Conservation (phyloP, 192 early-diverging fungal species). For the Coemansia sp. region DNA sequence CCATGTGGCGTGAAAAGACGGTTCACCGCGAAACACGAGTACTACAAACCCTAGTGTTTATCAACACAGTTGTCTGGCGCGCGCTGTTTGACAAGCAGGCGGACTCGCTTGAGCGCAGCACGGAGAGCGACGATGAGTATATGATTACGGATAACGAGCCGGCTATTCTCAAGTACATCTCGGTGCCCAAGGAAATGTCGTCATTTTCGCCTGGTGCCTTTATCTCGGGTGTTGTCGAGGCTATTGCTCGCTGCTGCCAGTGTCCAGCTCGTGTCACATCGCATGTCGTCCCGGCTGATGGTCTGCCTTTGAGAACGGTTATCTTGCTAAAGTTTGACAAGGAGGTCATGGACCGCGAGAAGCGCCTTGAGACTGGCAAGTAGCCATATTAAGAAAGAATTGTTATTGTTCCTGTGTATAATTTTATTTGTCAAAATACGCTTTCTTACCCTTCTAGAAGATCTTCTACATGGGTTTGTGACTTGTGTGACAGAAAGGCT, state of each 20-base stretch:
- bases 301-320: slow-evolving; percentile 87
- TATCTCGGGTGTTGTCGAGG: slow-evolving; percentile 95
- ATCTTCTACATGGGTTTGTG: not conserved
- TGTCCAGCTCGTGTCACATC: slow-evolving; percentile 82
- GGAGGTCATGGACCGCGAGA: slow-evolving; percentile 76
- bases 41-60: slow-evolving; percentile 88
- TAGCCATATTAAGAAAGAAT: not conserved
- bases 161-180: slow-evolving; percentile 84
- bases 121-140: slow-evolving; percentile 98
- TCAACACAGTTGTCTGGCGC: slow-evolving; percentile 95
- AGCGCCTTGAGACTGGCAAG: slow-evolving; percentile 64
- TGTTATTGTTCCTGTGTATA: not conserved
- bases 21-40: slow-evolving; percentile 88
- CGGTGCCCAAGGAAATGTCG: slow-evolving; percentile 91
- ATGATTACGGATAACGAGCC: slow-evolving; percentile 99
- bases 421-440: not conserved
- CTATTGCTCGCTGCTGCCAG: slow-evolving; percentile 86
- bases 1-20: slow-evolving; percentile 87
- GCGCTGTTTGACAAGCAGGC: slow-evolving; percentile 93
- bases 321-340: slow-evolving; percentile 95
- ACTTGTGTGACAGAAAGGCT: not conserved
- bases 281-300: slow-evolving; percentile 87
- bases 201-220: slow-evolving; percentile 94
- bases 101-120: slow-evolving; percentile 94
- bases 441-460: not conserved